Percentiles rank a stretch among this genome's conserved stretches.
These are phyloP conservation scores for Phytophthora cajani DNA, from an alignment of 352 stramenopile genomes.

Conservation along the genomic window DNA sequence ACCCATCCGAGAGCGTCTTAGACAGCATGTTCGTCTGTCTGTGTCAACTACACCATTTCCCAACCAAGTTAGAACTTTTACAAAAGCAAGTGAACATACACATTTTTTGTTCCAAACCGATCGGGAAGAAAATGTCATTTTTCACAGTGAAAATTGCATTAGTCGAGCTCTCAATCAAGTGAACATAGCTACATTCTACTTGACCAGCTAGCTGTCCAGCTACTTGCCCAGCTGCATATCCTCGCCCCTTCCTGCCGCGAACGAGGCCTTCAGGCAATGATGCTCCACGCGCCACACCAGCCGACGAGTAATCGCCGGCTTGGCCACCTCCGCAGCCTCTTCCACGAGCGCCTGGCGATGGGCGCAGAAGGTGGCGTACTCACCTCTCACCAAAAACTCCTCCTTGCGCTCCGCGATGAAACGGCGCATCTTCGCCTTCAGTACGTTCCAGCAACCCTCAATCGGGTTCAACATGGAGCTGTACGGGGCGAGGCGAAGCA, in stretches of 20 bases:
- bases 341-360: slow-evolving; percentile 1
- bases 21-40: too few species aligned
- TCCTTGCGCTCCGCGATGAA: slow-evolving; percentile 1
- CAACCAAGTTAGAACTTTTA: slow-evolving; percentile 4
- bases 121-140: not conserved
- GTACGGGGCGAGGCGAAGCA: too few species aligned
- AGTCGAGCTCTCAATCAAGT: slow-evolving; percentile 2
- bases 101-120: not conserved
- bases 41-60: not conserved
- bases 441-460: too few species aligned
- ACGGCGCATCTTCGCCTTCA: not conserved
- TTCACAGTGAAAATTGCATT: not conserved
- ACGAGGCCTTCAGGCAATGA: not conserved
- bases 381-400: not conserved
- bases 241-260: not conserved
- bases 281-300: not conserved
- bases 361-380: not conserved
- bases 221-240: not conserved
- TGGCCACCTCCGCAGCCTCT: not conserved
- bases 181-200: not conserved
- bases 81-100: not conserved
- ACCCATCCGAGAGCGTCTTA: too few species aligned
- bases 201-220: too few species aligned
- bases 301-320: not conserved
- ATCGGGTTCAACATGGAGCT: too few species aligned